These are phyloP conservation scores for Aegilops umbellulata DNA, from an alignment of 176 grass and related monocot genomes.

Conservation along the genomic window DNA sequence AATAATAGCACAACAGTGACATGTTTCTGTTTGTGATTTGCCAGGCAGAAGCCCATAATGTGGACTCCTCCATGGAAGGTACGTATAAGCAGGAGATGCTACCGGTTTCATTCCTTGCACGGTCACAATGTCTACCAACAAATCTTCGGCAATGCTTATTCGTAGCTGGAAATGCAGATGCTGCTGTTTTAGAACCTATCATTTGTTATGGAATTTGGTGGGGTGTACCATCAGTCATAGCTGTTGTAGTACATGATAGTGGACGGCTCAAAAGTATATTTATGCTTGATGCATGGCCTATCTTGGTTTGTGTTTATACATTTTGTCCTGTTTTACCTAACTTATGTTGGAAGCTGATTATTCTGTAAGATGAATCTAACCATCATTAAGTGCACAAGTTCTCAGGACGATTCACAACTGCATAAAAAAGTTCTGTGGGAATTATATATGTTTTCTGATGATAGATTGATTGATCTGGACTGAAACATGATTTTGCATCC, in stretches of 20 bases:
- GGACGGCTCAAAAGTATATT: not conserved
- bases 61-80: conserved; percentile 68
- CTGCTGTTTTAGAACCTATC: not conserved
- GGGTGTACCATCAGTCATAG: conserved; percentile 2
- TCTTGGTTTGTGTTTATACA: not conserved
- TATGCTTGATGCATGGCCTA: not conserved
- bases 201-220: conserved; percentile 7
- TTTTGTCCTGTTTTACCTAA: not conserved
- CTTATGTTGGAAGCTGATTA: not conserved
- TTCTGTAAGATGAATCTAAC: not conserved
- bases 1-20: conserved; percentile 17
- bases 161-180: not conserved
- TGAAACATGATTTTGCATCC: not conserved
- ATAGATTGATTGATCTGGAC: conserved; percentile 1
- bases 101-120: not conserved
- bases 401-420: not conserved
- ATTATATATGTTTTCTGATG: not conserved
- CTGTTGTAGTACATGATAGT: not conserved
- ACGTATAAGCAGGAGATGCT: not conserved
- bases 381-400: not conserved
- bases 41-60: conserved; percentile 66
- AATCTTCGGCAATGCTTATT: not conserved
- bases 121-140: not conserved
- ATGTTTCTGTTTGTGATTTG: conserved; percentile 39
- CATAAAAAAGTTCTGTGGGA: not conserved